These are phyloP conservation scores for Candida wancherniae DNA, from an alignment of 805 yeast genomes.

Conservation along the genomic window DNA sequence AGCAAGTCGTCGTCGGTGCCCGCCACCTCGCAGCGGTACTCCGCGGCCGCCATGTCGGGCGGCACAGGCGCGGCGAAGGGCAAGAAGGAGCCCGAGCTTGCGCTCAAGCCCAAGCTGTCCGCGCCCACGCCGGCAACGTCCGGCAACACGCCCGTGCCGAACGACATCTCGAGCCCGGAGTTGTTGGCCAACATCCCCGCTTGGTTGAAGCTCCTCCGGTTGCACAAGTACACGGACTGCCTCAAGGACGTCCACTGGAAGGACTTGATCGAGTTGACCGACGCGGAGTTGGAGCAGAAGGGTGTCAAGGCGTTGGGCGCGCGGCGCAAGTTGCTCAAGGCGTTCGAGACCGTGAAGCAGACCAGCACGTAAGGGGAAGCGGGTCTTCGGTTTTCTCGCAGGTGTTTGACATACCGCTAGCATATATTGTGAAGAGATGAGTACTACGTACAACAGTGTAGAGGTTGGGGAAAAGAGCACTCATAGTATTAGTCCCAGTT, in stretches of 20 bases:
- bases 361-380: constrained; percentile 9
- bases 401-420: no score
- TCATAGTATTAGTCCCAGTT: no score
- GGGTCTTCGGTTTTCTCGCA: no score
- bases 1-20: constrained; percentile 38
- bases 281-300: constrained; percentile 60
- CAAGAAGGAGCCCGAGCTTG: constrained; percentile 4
- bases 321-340: constrained; percentile 85
- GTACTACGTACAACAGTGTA: no score
- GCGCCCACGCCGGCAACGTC: constrained; percentile 6
- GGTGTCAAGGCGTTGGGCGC: constrained; percentile 98
- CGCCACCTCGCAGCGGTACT: constrained; percentile 18
- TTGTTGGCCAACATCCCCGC: constrained; percentile 75
- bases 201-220: constrained; percentile 84
- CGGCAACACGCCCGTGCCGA: constrained; percentile 33
- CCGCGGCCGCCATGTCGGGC: constrained; percentile 10
- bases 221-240: constrained; percentile 91
- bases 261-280: constrained; percentile 66
- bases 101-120: constrained; percentile 9
- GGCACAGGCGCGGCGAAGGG: constrained; percentile 1
- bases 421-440: no score
- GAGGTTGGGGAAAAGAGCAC: no score
- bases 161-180: constrained; percentile 38
- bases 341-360: constrained; percentile 72
- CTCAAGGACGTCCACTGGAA: constrained; percentile 74